These are phyloP conservation scores for Ceratocystis alfenasii DNA, from an alignment of 2,329 filamentous ascomycete species.

Conservation along the genomic window DNA sequence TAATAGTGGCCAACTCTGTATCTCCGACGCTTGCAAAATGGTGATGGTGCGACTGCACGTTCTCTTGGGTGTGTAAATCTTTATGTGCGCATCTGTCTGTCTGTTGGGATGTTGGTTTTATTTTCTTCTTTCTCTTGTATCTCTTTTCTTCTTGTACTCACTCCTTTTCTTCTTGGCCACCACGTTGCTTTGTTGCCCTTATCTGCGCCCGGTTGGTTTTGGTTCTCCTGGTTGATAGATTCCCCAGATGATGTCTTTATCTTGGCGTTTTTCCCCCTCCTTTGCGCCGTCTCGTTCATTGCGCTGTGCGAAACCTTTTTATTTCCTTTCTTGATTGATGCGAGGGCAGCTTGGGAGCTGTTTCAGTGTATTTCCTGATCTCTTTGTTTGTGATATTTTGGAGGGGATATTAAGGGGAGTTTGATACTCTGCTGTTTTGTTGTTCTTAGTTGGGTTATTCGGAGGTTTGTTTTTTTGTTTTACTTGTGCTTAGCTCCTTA, in stretches of 20 bases:
- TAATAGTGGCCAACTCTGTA: conserved; percentile 20
- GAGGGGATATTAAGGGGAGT: background rate
- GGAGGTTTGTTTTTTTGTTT: background rate
- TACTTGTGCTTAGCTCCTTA: background rate
- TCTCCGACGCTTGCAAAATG: conserved; percentile 20
- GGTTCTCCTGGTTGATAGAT: conserved; percentile 9
- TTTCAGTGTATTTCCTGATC: background rate
- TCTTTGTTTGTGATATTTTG: conserved; percentile 11
- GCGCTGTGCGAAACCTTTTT: background rate
- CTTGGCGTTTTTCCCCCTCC: conserved; percentile 7
- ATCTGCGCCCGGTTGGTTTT: conserved; percentile 6
- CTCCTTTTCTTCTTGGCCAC: conserved; percentile 23
- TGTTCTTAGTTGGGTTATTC: conserved; percentile 10
- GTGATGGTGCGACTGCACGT: conserved; percentile 19
- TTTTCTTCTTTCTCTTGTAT: conserved; percentile 18
- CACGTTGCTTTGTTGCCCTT: conserved; percentile 7
- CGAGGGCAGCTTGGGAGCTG: background rate
- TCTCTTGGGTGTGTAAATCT: too few species aligned
- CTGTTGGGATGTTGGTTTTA: background rate
- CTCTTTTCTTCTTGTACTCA: conserved; percentile 12
- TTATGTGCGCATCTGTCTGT: too few species aligned
- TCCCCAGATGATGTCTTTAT: conserved; percentile 18
- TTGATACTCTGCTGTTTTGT: conserved; percentile 12
- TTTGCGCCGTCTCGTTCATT: background rate
- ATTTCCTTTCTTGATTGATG: background rate